Percentiles rank a stretch among this genome's conserved stretches.
These are phyloP conservation scores for Candolleomyces eurysporus DNA, from an alignment of 768 basidiomycete genomes.

Conservation along the genomic window DNA sequence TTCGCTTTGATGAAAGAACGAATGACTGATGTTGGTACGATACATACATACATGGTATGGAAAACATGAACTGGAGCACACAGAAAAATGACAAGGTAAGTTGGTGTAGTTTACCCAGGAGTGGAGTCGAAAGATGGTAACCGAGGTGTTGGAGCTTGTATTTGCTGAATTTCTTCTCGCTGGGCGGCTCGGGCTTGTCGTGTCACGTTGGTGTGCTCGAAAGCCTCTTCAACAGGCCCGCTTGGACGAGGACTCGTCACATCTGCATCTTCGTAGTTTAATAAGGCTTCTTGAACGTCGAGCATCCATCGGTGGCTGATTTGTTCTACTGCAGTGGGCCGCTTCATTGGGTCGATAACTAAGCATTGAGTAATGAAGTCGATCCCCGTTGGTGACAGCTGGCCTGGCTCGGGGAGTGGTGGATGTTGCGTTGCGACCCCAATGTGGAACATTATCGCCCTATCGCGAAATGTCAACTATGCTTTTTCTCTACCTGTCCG, in stretches of 20 bases:
- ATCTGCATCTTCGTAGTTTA: slow-evolving; percentile 66
- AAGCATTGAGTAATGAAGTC: slow-evolving; percentile 92
- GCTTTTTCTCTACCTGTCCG: neutral
- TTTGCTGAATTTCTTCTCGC: slow-evolving; percentile 59
- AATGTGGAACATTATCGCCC: slow-evolving; percentile 99
- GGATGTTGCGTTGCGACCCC: slow-evolving; percentile 97
- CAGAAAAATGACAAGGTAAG: neutral
- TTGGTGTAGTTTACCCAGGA: neutral
- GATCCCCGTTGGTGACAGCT: slow-evolving; percentile 87
- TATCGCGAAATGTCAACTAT: slow-evolving; percentile 24
- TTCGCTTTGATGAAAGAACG: neutral
- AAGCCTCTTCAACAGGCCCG: slow-evolving; percentile 41
- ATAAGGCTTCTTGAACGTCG: slow-evolving; percentile 70
- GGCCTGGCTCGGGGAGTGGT: slow-evolving; percentile 86
- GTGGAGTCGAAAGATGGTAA: slow-evolving; percentile 39
- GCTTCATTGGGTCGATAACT: slow-evolving; percentile 77
- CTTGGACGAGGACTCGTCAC: slow-evolving; percentile 42
- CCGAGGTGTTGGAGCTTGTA: slow-evolving; percentile 49
- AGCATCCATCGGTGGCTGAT: slow-evolving; percentile 90
- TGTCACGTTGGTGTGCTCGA: slow-evolving; percentile 50
- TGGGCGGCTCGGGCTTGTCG: slow-evolving; percentile 55
- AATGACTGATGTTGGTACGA: neutral
- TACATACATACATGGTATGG: neutral
- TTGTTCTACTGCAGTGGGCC: slow-evolving; percentile 84
- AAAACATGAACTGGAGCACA: too few relatives aligned